Evolutionary conservation across 2,329 filamentous ascomycete genomes (phyloP).

Genomic region (Aspergillus spinulosporus): DNA sequence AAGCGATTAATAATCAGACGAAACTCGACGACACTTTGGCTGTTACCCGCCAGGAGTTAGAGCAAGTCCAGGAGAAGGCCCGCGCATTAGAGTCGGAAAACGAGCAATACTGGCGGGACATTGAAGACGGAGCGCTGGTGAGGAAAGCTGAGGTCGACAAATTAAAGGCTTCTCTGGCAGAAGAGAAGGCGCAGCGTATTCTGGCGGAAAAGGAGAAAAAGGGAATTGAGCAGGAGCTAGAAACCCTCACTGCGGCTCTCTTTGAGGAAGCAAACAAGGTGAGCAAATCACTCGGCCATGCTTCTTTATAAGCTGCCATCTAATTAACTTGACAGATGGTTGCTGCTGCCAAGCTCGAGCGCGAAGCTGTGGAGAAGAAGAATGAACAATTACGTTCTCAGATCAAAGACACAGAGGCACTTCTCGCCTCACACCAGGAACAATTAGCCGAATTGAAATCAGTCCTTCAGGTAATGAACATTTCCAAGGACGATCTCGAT

Average conservation of each 20-base stretch:
- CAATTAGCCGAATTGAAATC: constrained; percentile 87
- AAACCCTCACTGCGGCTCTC: constrained; percentile 84
- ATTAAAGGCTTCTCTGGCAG: constrained; percentile 59
- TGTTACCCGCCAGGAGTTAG: constrained; percentile 78
- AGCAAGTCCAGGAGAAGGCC: constrained; percentile 67
- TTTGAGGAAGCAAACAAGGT: constrained; percentile 96
- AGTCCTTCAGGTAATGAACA: constrained; percentile 85
- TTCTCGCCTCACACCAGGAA: constrained; percentile 88
- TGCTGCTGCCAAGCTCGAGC: constrained; percentile 79
- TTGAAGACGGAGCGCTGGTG: constrained; percentile 74
- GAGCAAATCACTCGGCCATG: constrained; percentile 6
- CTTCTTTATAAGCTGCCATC: not conserved
- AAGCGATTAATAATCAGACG: constrained; percentile 95
- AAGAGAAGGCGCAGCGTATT: constrained; percentile 65
- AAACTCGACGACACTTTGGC: constrained; percentile 85
- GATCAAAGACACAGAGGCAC: constrained; percentile 78
- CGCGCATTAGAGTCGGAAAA: constrained; percentile 68
- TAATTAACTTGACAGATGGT: constrained; percentile 66
- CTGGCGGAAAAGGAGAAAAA: constrained; percentile 77
- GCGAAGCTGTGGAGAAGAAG: constrained; percentile 75
- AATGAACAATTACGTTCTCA: constrained; percentile 86
- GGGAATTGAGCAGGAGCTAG: constrained; percentile 87
- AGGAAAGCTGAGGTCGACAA: constrained; percentile 70
- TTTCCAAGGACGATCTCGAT: constrained; percentile 67
- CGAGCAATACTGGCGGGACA: constrained; percentile 66